Evolutionary conservation across 2,329 filamentous ascomycete species (phyloP).

Genomic region (Botrytis galanthina): DNA sequence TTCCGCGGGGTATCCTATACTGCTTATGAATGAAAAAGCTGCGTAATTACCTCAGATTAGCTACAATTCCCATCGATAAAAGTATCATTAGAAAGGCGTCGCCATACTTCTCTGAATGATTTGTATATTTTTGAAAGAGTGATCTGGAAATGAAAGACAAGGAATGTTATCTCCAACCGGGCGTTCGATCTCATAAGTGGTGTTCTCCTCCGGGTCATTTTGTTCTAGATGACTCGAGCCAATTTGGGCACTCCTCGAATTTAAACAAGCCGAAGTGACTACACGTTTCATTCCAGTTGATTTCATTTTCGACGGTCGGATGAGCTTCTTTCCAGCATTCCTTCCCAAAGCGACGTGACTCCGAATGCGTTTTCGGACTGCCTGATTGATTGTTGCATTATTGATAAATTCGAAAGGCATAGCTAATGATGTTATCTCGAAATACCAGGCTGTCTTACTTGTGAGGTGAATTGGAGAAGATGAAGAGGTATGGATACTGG

Average conservation of each 20-base stretch:
- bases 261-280: too few species aligned
- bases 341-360: background rate
- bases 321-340: background rate
- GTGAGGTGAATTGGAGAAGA: background rate
- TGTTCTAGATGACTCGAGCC: background rate
- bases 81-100: too few species aligned
- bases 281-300: background rate
- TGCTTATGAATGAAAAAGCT: background rate
- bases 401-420: slow-evolving; percentile 2
- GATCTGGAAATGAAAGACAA: background rate
- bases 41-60: background rate
- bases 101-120: background rate
- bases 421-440: background rate
- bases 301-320: background rate
- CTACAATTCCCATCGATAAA: background rate
- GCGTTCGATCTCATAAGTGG: background rate
- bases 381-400: background rate
- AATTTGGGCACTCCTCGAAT: background rate
- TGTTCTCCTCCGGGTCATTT: background rate
- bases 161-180: background rate
- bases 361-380: background rate
- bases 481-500: background rate
- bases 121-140: background rate
- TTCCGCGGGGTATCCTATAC: background rate
- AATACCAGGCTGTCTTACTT: background rate